Percentiles rank a stretch among this genome's conserved stretches.
phyloP scores from a whole-genome alignment of 352 stramenopile genomes.

The Globisporangium iwayamae region DNA sequence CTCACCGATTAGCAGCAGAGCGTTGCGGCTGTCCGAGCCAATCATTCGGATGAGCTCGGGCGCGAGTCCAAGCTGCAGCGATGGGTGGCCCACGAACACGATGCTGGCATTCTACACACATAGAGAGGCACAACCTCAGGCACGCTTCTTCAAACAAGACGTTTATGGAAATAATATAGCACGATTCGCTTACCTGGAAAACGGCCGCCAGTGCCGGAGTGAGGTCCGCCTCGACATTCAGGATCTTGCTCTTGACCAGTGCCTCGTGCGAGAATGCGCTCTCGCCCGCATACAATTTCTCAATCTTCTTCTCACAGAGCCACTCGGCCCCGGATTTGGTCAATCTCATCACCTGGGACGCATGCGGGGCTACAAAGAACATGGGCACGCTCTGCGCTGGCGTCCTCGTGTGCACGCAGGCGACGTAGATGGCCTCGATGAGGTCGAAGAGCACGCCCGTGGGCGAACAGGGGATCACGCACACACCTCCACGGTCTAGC shows the following conservation, averaged over 20 bases:
- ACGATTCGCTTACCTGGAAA: constrained; percentile 44
- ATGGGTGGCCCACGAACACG: constrained; percentile 73
- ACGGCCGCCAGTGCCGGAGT: constrained; percentile 37
- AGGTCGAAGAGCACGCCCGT: constrained; percentile 78
- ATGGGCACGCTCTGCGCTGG: constrained; percentile 36
- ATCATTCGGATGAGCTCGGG: constrained; percentile 55
- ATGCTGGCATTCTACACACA: constrained; percentile 51
- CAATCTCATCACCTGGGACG: constrained; percentile 43
- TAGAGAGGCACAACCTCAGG: not conserved
- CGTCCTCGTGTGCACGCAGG: constrained; percentile 42
- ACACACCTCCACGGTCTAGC: constrained; percentile 62
- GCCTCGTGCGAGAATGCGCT: constrained; percentile 63
- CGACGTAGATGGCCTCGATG: constrained; percentile 63
- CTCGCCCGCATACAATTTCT: constrained; percentile 72
- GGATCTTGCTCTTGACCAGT: constrained; percentile 43
- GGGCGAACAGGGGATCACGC: constrained; percentile 55
- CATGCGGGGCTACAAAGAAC: constrained; percentile 61
- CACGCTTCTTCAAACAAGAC: not conserved
- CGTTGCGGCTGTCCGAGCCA: constrained; percentile 57
- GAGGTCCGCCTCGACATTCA: constrained; percentile 45
- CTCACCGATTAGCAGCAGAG: constrained; percentile 66
- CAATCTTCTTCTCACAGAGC: constrained; percentile 81
- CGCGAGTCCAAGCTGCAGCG: constrained; percentile 53
- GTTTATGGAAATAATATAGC: not conserved
- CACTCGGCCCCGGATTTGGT: constrained; percentile 67